These are phyloP conservation scores for Candida ascalaphidarum DNA, from an alignment of 805 yeast genomes.

Conservation along the genomic window DNA sequence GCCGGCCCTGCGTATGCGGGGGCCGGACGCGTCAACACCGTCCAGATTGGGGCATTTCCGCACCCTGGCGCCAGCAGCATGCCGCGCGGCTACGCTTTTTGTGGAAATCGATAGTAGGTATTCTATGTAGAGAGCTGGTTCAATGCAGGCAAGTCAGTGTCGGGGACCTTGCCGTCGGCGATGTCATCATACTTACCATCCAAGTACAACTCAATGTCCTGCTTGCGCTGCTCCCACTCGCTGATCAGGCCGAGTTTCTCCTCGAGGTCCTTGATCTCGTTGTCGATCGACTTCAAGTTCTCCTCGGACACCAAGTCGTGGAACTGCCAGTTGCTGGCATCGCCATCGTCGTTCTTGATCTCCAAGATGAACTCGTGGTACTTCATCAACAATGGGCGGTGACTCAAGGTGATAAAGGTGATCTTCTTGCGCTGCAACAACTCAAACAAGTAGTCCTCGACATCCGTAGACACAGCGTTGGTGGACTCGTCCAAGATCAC, in stretches of 20 bases:
- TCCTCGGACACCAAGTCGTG: constrained; percentile 60
- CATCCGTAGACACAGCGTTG: constrained; percentile 83
- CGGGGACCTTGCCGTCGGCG: too few relatives aligned
- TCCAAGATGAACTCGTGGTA: constrained; percentile 75
- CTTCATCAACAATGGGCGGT: constrained; percentile 74
- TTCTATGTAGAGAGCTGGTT: too few relatives aligned
- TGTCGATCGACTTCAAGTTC: constrained; percentile 59
- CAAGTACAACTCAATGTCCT: constrained; percentile 44
- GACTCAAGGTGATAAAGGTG: constrained; percentile 75
- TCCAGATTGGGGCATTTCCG: too few relatives aligned
- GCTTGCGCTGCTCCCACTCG: constrained; percentile 50
- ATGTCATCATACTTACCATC: constrained; percentile 28
- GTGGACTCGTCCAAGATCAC: constrained; percentile 91
- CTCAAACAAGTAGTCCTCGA: constrained; percentile 81
- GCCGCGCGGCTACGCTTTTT: too few relatives aligned
- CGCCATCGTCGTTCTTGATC: constrained; percentile 39
- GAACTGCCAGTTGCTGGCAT: constrained; percentile 35
- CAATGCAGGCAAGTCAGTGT: too few relatives aligned
- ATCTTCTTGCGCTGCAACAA: constrained; percentile 59
- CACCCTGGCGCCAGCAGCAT: too few relatives aligned
- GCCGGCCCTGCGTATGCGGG: too few relatives aligned
- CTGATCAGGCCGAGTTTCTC: constrained; percentile 51
- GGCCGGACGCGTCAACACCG: too few relatives aligned
- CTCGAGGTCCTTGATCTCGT: constrained; percentile 64
- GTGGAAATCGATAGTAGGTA: too few relatives aligned